phyloP scores from a whole-genome alignment of 768 basidiomycete genomes.

The Naganishia vaughanmartiniae region DNA sequence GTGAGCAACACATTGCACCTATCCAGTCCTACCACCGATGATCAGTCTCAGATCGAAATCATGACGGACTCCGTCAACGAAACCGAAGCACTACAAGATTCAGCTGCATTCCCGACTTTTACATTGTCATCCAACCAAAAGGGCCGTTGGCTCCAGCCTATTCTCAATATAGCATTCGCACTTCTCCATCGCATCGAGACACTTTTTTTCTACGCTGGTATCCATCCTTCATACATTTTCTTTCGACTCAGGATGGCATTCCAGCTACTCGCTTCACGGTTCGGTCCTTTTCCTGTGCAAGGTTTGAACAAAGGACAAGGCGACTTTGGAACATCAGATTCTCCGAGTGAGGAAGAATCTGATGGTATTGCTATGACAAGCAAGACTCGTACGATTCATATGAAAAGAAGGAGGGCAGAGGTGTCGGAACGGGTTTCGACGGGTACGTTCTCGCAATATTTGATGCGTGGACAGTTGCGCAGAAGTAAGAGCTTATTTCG shows the following conservation, averaged over 20 bases:
- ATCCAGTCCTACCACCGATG: background rate
- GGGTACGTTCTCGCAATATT: background rate
- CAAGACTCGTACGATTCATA: background rate
- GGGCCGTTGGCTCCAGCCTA: background rate
- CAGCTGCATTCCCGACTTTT: slow-evolving; percentile 6
- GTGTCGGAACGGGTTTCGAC: slow-evolving; percentile 4
- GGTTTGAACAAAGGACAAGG: background rate
- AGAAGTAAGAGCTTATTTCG: background rate
- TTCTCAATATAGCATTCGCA: background rate
- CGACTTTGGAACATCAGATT: background rate
- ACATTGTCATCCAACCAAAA: slow-evolving; percentile 1
- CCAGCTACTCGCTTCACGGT: background rate
- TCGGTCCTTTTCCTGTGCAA: background rate
- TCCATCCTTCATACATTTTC: slow-evolving; percentile 20
- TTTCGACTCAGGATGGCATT: slow-evolving; percentile 19
- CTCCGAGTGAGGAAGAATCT: background rate
- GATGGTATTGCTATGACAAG: background rate
- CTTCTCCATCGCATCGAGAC: slow-evolving; percentile 6
- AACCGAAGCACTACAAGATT: background rate
- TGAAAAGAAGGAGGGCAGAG: slow-evolving; percentile 9
- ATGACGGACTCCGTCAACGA: slow-evolving; percentile 21
- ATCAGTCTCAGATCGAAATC: background rate
- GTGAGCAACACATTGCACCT: no score
- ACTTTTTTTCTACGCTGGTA: slow-evolving; percentile 12
- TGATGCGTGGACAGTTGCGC: background rate